Evolutionary conservation across 225 moss, liverwort and hornwort species (phyloP), one percentile per base, ranked within the genome.

Genomic region (Neckera pumila): DNA sequence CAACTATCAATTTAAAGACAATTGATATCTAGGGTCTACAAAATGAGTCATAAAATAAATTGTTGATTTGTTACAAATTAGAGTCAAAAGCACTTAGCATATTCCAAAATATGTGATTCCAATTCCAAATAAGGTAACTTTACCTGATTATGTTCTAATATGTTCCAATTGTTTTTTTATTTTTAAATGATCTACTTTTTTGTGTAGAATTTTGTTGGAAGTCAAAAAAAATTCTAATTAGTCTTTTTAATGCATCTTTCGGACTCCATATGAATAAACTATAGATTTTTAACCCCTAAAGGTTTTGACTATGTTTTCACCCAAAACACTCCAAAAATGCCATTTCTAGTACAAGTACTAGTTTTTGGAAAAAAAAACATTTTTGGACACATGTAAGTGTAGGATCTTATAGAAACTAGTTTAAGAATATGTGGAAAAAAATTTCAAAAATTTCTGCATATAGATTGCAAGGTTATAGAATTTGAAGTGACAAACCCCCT

Each of bases 251-350:
- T 42, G 3, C 16, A 72, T 10, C 9, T 69, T 42, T 26, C 3
- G 8, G 6, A 17, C 5, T 43, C 0, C 0, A 0, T 16, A 43
- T 27, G 27, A 72, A 43, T 43, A 10, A 27, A 43, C 6, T 10
- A 40, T 70, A 8, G 25, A 25, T 40, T 40, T 40, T 25, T n/a
- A n/a, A n/a, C n/a, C n/a, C n/a, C n/a, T n/a, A n/a, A n/a, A n/a
- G n/a, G n/a, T n/a, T n/a, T n/a, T n/a, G n/a, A n/a, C n/a, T n/a
- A n/a, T n/a, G n/a, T n/a, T n/a, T n/a, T n/a, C n/a, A n/a, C n/a
- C n/a, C n/a, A n/a, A n/a, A n/a, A n/a, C n/a, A n/a, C n/a, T n/a
- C n/a, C n/a, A n/a, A n/a, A n/a, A n/a, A n/a, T n/a, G n/a, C n/a
- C n/a, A n/a, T n/a, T n/a, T n/a, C n/a, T n/a, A n/a, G n/a, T n/a